phyloP scores from a whole-genome alignment of 2,329 filamentous ascomycete genomes.

The Diaporthe sp. region DNA sequence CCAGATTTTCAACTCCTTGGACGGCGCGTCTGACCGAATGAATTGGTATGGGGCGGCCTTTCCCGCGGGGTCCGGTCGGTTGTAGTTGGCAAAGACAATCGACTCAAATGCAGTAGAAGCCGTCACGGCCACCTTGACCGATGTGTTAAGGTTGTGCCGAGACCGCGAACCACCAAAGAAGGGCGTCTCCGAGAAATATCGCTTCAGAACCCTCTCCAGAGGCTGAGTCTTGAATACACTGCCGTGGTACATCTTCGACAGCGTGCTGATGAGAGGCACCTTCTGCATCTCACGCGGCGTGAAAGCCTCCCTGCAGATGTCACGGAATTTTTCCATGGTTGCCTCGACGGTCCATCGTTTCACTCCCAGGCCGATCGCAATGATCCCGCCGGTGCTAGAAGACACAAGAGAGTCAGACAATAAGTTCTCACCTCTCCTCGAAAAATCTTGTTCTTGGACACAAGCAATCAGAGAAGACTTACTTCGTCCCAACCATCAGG shows the following conservation, averaged over 20 bases:
- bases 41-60: constrained; percentile 7
- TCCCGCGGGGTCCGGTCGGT: neutral
- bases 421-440: fast-evolving
- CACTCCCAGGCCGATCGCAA: neutral
- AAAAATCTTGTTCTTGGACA: neutral
- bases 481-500: constrained; percentile 24
- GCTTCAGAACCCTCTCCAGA: neutral
- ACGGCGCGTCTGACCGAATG: constrained; percentile 4
- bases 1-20: constrained; percentile 15
- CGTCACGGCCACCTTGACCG: constrained; percentile 22
- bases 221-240: constrained; percentile 30
- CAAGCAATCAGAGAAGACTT: fast-evolving
- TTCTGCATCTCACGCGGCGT: constrained; percentile 26
- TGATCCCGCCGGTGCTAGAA: neutral
- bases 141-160: constrained; percentile 18
- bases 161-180: constrained; percentile 17
- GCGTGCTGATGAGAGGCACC: neutral
- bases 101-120: neutral
- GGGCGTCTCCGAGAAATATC: constrained; percentile 16
- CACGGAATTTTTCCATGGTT: constrained; percentile 3
- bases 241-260: constrained; percentile 24
- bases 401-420: neutral
- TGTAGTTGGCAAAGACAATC: constrained; percentile 16
- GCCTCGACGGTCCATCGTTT: constrained; percentile 25
- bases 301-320: constrained; percentile 17